Evolutionary conservation across 768 basidiomycete genomes (phyloP), one percentile per base, ranked within the genome.

Genomic region (Auriscalpium microsporum): DNA sequence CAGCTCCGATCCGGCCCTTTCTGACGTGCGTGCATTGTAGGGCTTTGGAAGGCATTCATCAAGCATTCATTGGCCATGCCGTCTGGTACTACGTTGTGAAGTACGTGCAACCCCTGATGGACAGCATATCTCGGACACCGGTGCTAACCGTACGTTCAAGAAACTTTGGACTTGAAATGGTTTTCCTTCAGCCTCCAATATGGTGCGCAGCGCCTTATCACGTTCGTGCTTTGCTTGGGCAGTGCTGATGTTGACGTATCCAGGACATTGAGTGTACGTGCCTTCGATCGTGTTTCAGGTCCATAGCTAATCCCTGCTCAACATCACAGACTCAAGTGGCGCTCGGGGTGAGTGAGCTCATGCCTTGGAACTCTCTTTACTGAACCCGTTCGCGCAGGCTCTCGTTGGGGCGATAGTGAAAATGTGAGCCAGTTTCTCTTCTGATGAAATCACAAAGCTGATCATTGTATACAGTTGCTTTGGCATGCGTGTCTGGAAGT

Each of bases 401-500:
- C 14, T 61, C 46, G 49, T 52, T 2, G 55, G 58, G 13, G 35
- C 52, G 14, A 46, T 61, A 28, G 60, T 61, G 36, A 61, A 61
- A 10, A 56, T 49, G 60, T 61, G 40, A 17, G 53, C 37, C 23
- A 9, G 10, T 13, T 11, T 38, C n/a, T 8, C 16, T 8, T 8
- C 21, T 34, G 42, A 6, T 36, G 33, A n/a, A 28, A 21, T 46
- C n/a, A 40, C 37, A 36, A 46, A 37, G 16, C 19, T 50, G 53
- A 42, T 52, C 45, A 48, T 10, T 4, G 35, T 9, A 16, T 17
- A 14, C 19, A 61, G 60, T 36, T 61, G 60, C 46, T 61, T 56
- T 16, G 60, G 23, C 10, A 45, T 61, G 52, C 60, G 60, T 19
- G 60, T 61, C 23, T 61, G 60, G 60, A 61, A 59, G 40, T 61